phyloP scores from a whole-genome alignment of 1,284 basidiomycete species.

The Cutaneotrichosporon mucoides region DNA sequence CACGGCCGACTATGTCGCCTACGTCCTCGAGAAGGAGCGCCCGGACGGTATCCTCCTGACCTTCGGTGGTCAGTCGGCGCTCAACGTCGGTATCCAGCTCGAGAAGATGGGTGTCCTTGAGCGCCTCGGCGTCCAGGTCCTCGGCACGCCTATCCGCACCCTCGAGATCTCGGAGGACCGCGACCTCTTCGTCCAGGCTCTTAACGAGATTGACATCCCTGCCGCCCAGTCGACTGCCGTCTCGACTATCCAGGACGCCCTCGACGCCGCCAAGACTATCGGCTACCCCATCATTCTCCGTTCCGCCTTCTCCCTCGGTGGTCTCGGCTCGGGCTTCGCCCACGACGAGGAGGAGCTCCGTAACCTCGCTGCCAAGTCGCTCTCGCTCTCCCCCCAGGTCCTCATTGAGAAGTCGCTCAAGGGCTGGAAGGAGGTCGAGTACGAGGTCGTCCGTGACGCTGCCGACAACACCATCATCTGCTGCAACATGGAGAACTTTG shows the following conservation, averaged over 20 bases:
- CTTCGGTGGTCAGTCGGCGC: constrained; percentile 95
- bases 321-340: constrained; percentile 97
- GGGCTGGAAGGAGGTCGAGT: constrained; percentile 99
- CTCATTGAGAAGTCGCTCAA: constrained; percentile 98
- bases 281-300: constrained; percentile 98
- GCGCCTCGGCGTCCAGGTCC: constrained; percentile 85
- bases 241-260: constrained; percentile 87
- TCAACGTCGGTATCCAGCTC: constrained; percentile 96
- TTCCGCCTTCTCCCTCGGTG: constrained; percentile 96
- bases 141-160: constrained; percentile 92
- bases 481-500: constrained; percentile 99
- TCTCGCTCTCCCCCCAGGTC: constrained; percentile 90
- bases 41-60: constrained; percentile 97
- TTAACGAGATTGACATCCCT: constrained; percentile 98
- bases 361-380: constrained; percentile 85
- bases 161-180: constrained; percentile 96
- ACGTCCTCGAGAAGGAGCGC: constrained; percentile 96
- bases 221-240: constrained; percentile 96
- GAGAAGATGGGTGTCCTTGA: constrained; percentile 98
- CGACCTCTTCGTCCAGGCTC: constrained; percentile 92
- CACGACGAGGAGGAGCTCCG: constrained; percentile 92
- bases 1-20: constrained; percentile 95
- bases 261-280: constrained; percentile 84
- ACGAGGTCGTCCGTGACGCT: constrained; percentile 98
- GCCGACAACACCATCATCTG: constrained; percentile 93